Conservation (phyloP, 768 basidiomycete genomes). For the Psilocybe tampanensis region DNA sequence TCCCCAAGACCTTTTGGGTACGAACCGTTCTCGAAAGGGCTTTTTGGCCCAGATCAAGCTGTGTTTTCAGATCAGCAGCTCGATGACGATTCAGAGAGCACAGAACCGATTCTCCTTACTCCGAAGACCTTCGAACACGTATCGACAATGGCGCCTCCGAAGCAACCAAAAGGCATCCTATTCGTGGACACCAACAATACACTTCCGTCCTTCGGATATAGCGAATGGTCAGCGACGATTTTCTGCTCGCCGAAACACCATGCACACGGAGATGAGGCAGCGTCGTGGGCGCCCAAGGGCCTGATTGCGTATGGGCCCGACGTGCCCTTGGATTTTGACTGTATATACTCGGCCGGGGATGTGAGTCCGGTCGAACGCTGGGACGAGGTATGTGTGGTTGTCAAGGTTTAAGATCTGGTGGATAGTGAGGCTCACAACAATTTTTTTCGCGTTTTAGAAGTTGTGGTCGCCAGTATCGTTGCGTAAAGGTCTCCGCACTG, state of each 20-base stretch:
- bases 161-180: neutral
- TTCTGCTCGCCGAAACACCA: conserved; percentile 11
- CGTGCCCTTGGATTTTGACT: conserved; percentile 22
- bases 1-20: conserved; percentile 12
- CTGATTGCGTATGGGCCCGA: conserved; percentile 17
- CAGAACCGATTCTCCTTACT: conserved; percentile 1
- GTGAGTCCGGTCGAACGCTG: conserved; percentile 19
- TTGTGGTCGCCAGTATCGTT: conserved; percentile 16
- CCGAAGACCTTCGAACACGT: neutral
- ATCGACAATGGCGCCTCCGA: no score
- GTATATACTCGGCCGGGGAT: conserved; percentile 19
- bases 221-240: conserved; percentile 15
- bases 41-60: conserved; percentile 8
- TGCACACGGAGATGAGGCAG: neutral
- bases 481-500: conserved; percentile 12
- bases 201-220: neutral
- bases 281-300: conserved; percentile 17
- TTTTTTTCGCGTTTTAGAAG: conserved; percentile 5
- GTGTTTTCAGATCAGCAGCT: neutral
- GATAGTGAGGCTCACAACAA: neutral
- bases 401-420: conserved; percentile 7
- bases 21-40: conserved; percentile 13
- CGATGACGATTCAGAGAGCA: neutral
- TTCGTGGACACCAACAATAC: conserved; percentile 15
- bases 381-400: conserved; percentile 20